phyloP scores from a whole-genome alignment of 495 filamentous ascomycete genomes.

The Neurospora africana region DNA sequence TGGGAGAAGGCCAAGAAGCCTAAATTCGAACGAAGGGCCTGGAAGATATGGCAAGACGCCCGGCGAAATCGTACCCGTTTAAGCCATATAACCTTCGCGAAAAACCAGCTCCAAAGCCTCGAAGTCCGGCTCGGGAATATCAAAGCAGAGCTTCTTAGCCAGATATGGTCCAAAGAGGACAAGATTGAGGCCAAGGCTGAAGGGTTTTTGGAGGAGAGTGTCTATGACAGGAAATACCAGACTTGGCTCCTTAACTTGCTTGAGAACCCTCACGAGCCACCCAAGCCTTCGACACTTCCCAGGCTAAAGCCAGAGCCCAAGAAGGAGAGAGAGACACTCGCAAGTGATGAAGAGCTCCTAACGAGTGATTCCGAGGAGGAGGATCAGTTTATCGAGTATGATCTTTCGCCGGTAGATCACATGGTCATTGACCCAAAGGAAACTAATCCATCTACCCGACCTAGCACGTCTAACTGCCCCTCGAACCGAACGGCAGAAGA shows the following conservation, averaged over 20 bases:
- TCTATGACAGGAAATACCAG: slow-evolving; percentile 47
- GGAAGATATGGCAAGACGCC: slow-evolving; percentile 49
- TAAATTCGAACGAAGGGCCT: slow-evolving; percentile 42
- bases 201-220: slow-evolving; percentile 44
- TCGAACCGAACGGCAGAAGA: background rate
- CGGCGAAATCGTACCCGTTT: slow-evolving; percentile 17
- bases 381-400: slow-evolving; percentile 31
- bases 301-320: slow-evolving; percentile 15
- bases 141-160: slow-evolving; percentile 35
- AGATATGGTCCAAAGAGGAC: slow-evolving; percentile 37
- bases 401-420: slow-evolving; percentile 3
- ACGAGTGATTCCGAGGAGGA: slow-evolving; percentile 38
- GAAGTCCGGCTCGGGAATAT: slow-evolving; percentile 41
- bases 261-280: slow-evolving; percentile 37
- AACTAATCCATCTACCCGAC: background rate
- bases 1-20: slow-evolving; percentile 51
- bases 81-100: slow-evolving; percentile 11
- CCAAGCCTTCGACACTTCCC: slow-evolving; percentile 26
- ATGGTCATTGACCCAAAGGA: background rate
- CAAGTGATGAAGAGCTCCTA: slow-evolving; percentile 33
- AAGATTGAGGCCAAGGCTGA: slow-evolving; percentile 41
- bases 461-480: background rate
- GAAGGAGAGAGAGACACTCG: background rate
- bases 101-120: slow-evolving; percentile 15
- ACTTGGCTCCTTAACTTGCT: slow-evolving; percentile 47